These are phyloP conservation scores for Fulvia fulva DNA, from an alignment of 2,329 filamentous ascomycete genomes.

Conservation along the genomic window DNA sequence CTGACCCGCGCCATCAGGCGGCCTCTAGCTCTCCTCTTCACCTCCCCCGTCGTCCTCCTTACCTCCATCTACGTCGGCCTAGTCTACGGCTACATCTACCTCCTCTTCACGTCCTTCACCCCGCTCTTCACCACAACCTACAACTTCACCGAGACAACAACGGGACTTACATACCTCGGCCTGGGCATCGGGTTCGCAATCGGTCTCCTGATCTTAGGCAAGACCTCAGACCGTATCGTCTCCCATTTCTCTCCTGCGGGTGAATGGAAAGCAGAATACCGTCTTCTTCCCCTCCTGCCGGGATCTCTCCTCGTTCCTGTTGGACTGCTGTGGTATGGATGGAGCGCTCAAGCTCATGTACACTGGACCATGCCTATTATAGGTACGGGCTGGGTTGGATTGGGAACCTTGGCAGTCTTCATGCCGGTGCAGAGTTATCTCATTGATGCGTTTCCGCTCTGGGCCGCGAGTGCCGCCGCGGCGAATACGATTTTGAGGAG, in stretches of 20 bases:
- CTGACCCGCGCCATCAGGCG: not conserved
- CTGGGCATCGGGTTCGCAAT: not conserved
- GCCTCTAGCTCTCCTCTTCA: not conserved
- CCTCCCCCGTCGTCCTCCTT: too few species aligned
- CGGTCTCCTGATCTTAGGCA: not conserved
- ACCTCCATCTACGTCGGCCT: too few species aligned
- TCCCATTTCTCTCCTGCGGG: not conserved
- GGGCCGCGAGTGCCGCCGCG: slow-evolving; percentile 9
- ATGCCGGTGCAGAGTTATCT: slow-evolving; percentile 6
- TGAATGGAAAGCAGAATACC: slow-evolving; percentile 3
- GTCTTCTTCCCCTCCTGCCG: not conserved
- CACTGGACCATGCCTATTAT: slow-evolving; percentile 32
- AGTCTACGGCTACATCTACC: too few species aligned
- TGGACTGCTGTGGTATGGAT: slow-evolving; percentile 42
- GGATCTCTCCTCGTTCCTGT: slow-evolving; percentile 29
- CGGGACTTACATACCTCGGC: not conserved
- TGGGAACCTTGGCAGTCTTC: slow-evolving; percentile 6
- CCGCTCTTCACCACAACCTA: not conserved
- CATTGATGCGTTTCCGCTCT: slow-evolving; percentile 9
- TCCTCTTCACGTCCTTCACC: too few species aligned
- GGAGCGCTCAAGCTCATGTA: slow-evolving; percentile 27
- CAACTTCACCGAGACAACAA: not conserved
- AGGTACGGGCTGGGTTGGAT: not conserved
- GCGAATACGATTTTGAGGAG: slow-evolving; percentile 6
- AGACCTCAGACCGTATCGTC: slow-evolving; percentile 3